Evolutionary conservation across 176 grass and related monocot genomes (phyloP), one percentile per base, ranked within the genome.

Genomic region (Metroxylon sagu): DNA sequence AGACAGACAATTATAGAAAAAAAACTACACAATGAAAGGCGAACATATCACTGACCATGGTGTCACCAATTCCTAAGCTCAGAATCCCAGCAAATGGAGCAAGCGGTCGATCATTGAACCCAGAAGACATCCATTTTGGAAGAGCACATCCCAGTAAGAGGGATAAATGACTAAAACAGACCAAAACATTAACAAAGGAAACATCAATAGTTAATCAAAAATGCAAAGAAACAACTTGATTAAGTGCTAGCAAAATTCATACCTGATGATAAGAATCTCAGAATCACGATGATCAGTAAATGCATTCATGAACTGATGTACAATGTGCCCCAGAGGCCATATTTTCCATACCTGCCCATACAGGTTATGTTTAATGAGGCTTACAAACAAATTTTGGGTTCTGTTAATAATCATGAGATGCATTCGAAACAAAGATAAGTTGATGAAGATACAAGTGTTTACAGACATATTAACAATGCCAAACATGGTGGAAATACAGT

Each of bases 211-310:
- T 48, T 61, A 60, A 61, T 8, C 50, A 52, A 50, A 21, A 28
- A 39, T 39, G 7, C 35, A 39, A 39, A 39, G 35, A 39, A 39
- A 39, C 35, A 39, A 39, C 35, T 39, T 39, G 35, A 39, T 39
- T 39, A 39, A 39, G 6, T 39, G 35, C 35, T 39, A 10, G 35
- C 35, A 39, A 39, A 39, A 39, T 39, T 39, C 35, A 53, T 60
- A 65, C 93, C 93, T 92, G 48, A 98, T 73, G 78, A 98, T 92
- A 58, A 98, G 87, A 83, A 92, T 80, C 25, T 98, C 87, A 19
- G 93, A 98, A 77, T 98, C 93, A 66, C 93, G 87, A 72, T 98
- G 93, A 75, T 98, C 93, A 23, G 84, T 98, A 57, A 98, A 98
- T 60, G 93, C 87, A n/a, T 79, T 98, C 93, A 98, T 98, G 74